Percentiles rank a stretch among this genome's conserved stretches.
Conservation (phyloP, 1,284 basidiomycete genomes). For the Rhodofomes roseus region DNA sequence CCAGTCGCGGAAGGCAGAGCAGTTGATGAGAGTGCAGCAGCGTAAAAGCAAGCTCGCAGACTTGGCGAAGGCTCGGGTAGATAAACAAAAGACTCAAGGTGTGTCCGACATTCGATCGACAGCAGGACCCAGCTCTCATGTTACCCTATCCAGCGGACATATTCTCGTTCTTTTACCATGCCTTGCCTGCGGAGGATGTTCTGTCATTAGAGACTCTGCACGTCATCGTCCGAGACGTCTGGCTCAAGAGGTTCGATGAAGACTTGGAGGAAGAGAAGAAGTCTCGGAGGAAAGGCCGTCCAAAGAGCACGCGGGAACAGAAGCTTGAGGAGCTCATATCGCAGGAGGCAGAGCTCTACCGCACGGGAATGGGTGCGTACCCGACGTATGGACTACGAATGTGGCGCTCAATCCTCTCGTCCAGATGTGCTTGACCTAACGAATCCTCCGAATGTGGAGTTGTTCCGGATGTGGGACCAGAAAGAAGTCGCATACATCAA, state of each 20-base stretch:
- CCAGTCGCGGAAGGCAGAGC: conserved; percentile 77
- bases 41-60: conserved; percentile 69
- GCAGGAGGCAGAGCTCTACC: conserved; percentile 70
- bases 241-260: conserved; percentile 71
- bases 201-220: conserved; percentile 71
- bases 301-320: conserved; percentile 69
- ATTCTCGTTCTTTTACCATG: conserved; percentile 78
- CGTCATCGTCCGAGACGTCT: conserved; percentile 62
- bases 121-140: background rate
- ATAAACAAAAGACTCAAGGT: conserved; percentile 59
- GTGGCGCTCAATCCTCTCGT: background rate
- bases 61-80: conserved; percentile 48
- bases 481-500: conserved; percentile 71
- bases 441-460: conserved; percentile 62
- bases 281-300: conserved; percentile 69
- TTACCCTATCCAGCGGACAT: conserved; percentile 52
- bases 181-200: conserved; percentile 61
- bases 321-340: conserved; percentile 73
- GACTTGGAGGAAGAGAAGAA: conserved; percentile 63
- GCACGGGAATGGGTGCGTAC: conserved; percentile 79
- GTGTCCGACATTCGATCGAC: conserved; percentile 6
- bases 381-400: background rate
- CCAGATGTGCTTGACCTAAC: conserved; percentile 85
- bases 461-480: conserved; percentile 79
- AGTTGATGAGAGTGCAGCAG: conserved; percentile 69